Percentiles rank a stretch among this genome's conserved stretches.
These are phyloP conservation scores for Alternaria viburni DNA, from an alignment of 2,329 filamentous ascomycete genomes.

Conservation along the genomic window DNA sequence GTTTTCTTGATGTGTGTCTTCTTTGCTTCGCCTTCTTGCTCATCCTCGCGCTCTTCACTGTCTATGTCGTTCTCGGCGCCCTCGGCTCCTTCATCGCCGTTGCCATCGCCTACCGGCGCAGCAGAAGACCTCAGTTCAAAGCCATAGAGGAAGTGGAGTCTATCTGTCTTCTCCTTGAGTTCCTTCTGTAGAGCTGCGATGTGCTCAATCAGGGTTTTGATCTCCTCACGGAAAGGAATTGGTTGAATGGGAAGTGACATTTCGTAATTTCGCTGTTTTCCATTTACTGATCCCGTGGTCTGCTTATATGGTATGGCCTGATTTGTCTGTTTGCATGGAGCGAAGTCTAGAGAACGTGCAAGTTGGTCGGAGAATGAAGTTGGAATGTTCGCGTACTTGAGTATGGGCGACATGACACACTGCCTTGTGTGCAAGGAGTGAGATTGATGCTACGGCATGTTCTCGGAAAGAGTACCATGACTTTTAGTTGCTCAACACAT, in stretches of 20 bases:
- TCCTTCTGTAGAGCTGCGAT: background rate
- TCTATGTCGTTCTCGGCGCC: background rate
- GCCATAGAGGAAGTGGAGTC: background rate
- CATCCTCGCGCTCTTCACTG: background rate
- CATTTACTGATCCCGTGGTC: fast-evolving
- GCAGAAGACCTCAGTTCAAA: background rate
- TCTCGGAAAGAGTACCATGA: background rate
- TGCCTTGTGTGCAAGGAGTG: background rate
- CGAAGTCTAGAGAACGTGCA: fast-evolving
- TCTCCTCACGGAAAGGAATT: background rate
- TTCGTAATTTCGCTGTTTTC: background rate
- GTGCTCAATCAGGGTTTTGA: background rate
- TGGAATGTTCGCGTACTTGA: background rate
- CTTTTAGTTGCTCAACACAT: background rate
- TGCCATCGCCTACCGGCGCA: background rate
- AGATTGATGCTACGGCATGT: background rate
- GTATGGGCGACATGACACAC: background rate
- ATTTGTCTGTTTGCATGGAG: background rate
- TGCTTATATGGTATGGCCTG: background rate
- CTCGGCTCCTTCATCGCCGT: background rate
- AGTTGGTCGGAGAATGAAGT: background rate
- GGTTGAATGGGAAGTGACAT: background rate
- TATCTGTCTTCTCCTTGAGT: background rate
- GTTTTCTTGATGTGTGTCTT: background rate
- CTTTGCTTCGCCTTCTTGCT: background rate